Percentiles rank a stretch among this genome's conserved stretches.
These are phyloP conservation scores for Aspergillus sp. DNA, from an alignment of 2,329 filamentous ascomycete species.

Conservation along the genomic window DNA sequence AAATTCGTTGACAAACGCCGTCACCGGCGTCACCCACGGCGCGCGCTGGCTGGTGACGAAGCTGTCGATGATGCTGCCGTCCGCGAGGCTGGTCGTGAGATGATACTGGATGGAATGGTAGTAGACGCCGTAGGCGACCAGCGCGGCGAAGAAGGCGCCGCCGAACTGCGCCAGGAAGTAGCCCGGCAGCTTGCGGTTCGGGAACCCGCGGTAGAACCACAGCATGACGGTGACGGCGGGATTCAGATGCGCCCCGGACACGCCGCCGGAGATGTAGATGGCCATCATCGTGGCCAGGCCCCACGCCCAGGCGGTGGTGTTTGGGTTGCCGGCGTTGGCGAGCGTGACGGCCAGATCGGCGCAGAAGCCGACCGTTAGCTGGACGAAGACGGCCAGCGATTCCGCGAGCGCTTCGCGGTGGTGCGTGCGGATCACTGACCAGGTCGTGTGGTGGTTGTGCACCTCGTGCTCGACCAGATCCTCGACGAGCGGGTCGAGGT, in stretches of 20 bases:
- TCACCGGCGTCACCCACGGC: constrained; percentile 35
- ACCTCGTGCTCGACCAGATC: constrained; percentile 48
- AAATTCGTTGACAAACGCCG: constrained; percentile 51
- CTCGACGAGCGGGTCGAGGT: constrained; percentile 46
- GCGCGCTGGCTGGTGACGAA: constrained; percentile 49
- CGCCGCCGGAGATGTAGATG: constrained; percentile 49
- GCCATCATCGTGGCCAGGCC: constrained; percentile 55
- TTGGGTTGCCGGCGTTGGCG: constrained; percentile 40
- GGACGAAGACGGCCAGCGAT: constrained; percentile 46
- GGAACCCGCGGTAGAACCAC: constrained; percentile 54
- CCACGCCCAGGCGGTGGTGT: constrained; percentile 50
- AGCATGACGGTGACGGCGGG: constrained; percentile 46
- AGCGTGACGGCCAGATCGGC: constrained; percentile 48
- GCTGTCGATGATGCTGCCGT: constrained; percentile 33
- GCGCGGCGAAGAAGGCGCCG: constrained; percentile 51
- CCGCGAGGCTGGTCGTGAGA: constrained; percentile 24
- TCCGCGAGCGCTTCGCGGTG: constrained; percentile 56
- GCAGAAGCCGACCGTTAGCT: constrained; percentile 50
- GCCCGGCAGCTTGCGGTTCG: constrained; percentile 49
- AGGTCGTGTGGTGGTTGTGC: constrained; percentile 49
- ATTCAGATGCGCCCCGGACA: constrained; percentile 49
- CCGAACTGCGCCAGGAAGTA: constrained; percentile 55
- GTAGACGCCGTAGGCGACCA: constrained; percentile 48
- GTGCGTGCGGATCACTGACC: constrained; percentile 51
- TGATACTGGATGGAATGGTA: constrained; percentile 33